These are phyloP conservation scores for Micractinium conductrix DNA, from an alignment of 139 green algal genomes.

Conservation along the genomic window DNA sequence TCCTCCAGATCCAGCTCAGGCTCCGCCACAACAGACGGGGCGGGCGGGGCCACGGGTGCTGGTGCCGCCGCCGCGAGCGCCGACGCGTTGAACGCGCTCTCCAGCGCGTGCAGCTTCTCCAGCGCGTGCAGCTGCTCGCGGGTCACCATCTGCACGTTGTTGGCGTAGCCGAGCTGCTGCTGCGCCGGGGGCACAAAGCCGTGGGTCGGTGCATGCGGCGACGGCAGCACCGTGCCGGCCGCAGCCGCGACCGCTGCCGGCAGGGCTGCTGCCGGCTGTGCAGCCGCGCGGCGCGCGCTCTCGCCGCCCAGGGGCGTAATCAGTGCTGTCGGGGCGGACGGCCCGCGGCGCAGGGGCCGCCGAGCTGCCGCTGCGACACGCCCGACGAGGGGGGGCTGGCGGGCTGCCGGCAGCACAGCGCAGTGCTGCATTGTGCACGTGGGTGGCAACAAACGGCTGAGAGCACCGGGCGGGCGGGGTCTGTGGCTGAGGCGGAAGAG, in stretches of 20 bases:
- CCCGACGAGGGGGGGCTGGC: no score
- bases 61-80: not conserved
- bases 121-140: not conserved
- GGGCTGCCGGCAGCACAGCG: no score
- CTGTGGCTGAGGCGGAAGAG: no score
- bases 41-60: not conserved
- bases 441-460: no score
- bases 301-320: not conserved
- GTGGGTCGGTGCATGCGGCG: not conserved
- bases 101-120: conserved; percentile 2
- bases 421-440: no score
- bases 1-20: not conserved
- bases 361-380: no score
- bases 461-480: no score
- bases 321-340: no score
- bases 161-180: not conserved
- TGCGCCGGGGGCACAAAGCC: not conserved
- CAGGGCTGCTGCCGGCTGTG: not conserved
- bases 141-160: not conserved
- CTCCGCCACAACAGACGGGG: not conserved
- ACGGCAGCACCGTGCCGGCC: not conserved
- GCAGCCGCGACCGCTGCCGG: not conserved
- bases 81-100: not conserved
- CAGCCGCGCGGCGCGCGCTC: not conserved
- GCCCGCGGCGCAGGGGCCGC: no score